Conservation (phyloP, 139 green algal genomes). For the Tetraselmis striata region DNA sequence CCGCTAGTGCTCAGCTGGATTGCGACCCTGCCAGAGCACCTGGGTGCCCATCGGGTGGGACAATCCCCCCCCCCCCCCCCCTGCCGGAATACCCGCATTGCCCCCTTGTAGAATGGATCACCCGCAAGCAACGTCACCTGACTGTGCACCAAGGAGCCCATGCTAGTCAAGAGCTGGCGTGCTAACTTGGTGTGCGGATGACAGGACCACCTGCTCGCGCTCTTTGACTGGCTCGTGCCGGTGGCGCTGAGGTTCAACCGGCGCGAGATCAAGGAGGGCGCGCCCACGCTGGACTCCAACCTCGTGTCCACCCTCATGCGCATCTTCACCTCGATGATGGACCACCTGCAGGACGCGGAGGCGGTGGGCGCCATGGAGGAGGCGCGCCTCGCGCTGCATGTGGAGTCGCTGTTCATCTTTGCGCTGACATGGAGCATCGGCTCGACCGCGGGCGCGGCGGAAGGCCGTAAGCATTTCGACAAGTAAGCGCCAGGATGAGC, state of each 20-base stretch:
- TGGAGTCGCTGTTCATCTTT: constrained; percentile 50
- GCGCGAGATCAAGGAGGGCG: constrained; percentile 35
- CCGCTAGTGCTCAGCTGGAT: constrained; percentile 24
- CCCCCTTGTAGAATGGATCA: too few species aligned
- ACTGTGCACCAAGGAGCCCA: constrained; percentile 29
- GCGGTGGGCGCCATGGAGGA: neutral
- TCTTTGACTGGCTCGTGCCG: constrained; percentile 34
- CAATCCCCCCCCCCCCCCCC: too few species aligned
- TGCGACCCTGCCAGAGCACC: constrained; percentile 8
- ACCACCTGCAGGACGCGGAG: constrained; percentile 17
- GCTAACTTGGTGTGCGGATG: constrained; percentile 9
- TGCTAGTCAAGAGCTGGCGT: constrained; percentile 24
- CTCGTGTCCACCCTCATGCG: constrained; percentile 50
- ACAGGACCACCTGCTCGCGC: neutral
- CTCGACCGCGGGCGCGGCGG: constrained; percentile 20
- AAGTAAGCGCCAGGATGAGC: neutral
- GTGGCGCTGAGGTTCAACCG: constrained; percentile 21
- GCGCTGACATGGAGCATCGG: constrained; percentile 44
- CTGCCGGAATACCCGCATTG: too few species aligned
- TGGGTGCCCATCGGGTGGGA: neutral
- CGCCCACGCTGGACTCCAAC: constrained; percentile 53
- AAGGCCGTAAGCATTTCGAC: constrained; percentile 32
- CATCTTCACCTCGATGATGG: constrained; percentile 31
- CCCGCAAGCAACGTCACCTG: constrained; percentile 29
- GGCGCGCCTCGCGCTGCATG: neutral